phyloP scores from a whole-genome alignment of 345 rosid species.

The Ailanthus altissimus region DNA sequence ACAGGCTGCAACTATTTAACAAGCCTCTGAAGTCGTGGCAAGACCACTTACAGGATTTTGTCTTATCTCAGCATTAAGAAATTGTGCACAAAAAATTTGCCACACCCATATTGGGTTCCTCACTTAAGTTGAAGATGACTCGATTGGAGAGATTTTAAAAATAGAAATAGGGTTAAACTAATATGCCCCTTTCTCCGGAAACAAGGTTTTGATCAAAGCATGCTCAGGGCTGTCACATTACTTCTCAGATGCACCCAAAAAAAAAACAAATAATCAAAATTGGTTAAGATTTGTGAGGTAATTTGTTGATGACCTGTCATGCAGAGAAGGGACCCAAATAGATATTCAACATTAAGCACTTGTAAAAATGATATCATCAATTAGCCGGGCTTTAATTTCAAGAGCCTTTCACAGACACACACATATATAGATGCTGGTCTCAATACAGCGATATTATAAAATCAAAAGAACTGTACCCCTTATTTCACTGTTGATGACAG shows the following conservation, averaged over 20 bases:
- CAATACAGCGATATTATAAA: too few relatives aligned
- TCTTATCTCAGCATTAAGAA: conserved; percentile 7
- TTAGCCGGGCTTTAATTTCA: too few relatives aligned
- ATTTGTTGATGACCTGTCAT: background rate
- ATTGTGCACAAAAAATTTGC: background rate
- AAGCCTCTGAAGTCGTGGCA: conserved; percentile 10
- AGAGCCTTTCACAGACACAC: too few relatives aligned
- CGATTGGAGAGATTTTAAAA: too few relatives aligned
- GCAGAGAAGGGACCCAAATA: background rate
- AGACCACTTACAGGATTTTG: background rate
- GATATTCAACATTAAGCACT: background rate
- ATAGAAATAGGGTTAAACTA: background rate
- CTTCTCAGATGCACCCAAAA: background rate
- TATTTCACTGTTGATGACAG: too few relatives aligned
- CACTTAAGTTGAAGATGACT: conserved; percentile 26
- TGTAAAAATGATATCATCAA: too few relatives aligned
- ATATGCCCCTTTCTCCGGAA: too few relatives aligned
- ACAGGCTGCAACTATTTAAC: background rate
- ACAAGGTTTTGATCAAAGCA: too few relatives aligned
- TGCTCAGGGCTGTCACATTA: background rate
- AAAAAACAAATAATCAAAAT: background rate
- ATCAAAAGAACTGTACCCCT: too few relatives aligned
- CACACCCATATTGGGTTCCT: conserved; percentile 18
- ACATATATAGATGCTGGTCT: too few relatives aligned
- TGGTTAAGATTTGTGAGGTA: background rate